These are phyloP conservation scores for Dimocarpus longan DNA, from an alignment of 345 rosid species.

Conservation along the genomic window DNA sequence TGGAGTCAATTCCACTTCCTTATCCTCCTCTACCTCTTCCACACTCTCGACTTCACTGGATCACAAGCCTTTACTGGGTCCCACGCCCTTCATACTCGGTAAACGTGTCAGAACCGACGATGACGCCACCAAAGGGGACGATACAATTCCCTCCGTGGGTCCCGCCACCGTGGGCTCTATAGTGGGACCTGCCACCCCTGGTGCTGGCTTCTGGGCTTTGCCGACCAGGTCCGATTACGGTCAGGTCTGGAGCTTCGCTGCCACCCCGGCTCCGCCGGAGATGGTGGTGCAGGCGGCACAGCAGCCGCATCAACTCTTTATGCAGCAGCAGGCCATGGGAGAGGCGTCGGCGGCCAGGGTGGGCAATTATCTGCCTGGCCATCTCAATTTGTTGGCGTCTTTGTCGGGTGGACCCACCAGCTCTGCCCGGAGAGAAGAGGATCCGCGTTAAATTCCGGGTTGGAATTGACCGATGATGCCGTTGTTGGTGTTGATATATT, in stretches of 20 bases:
- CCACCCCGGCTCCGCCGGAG: constrained; percentile 58
- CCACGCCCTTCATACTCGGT: constrained; percentile 85
- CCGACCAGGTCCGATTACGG: constrained; percentile 78
- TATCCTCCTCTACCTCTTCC: constrained; percentile 38
- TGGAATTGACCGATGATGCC: constrained; percentile 9
- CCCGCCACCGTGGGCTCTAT: constrained; percentile 39
- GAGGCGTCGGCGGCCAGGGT: constrained; percentile 94
- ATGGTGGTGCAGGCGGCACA: constrained; percentile 59
- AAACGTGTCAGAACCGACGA: constrained; percentile 77
- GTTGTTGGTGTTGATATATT: constrained; percentile 24
- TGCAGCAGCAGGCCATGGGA: constrained; percentile 82
- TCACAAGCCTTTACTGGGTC: constrained; percentile 71
- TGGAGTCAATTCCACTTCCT: constrained; percentile 49
- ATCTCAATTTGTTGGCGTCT: constrained; percentile 82
- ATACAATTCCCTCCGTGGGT: constrained; percentile 32
- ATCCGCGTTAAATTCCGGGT: constrained; percentile 44
- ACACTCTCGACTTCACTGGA: constrained; percentile 41
- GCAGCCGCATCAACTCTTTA: constrained; percentile 45
- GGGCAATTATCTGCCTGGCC: constrained; percentile 83
- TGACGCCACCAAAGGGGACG: constrained; percentile 44
- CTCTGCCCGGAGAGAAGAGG: constrained; percentile 72
- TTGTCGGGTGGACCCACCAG: constrained; percentile 71
- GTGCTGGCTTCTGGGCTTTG: constrained; percentile 92
- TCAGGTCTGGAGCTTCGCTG: constrained; percentile 78
- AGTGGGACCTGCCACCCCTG: constrained; percentile 39